These are phyloP conservation scores for Kalanchoe fedtschenkoi DNA, from an alignment of 164 flowering plant genomes.

Conservation along the genomic window DNA sequence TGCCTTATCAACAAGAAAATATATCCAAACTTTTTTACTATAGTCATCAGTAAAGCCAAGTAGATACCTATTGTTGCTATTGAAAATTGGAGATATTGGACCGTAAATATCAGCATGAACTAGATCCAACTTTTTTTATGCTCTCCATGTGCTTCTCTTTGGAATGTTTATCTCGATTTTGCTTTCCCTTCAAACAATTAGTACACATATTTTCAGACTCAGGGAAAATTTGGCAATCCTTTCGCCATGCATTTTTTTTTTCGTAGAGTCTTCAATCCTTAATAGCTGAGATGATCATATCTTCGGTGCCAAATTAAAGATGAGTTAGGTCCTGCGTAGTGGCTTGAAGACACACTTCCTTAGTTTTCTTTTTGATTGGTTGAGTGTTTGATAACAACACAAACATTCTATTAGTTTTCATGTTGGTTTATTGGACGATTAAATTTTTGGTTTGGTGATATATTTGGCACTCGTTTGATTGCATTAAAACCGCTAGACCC, in stretches of 20 bases:
- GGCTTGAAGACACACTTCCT: too few species aligned
- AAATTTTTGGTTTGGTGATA: not conserved
- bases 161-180: not conserved
- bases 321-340: too few species aligned
- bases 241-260: not conserved
- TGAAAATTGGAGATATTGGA: not conserved
- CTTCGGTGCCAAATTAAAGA: not conserved
- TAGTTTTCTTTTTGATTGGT: too few species aligned
- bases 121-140: not conserved
- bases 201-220: not conserved
- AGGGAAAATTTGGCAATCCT: not conserved
- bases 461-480: not conserved
- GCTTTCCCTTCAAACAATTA: not conserved
- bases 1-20: not conserved
- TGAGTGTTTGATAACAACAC: not conserved
- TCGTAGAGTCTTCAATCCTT: not conserved
- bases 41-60: slow-evolving; percentile 11
- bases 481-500: not conserved
- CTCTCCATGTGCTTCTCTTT: not conserved
- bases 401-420: not conserved
- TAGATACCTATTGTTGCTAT: not conserved
- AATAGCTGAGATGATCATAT: not conserved
- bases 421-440: not conserved
- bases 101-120: slow-evolving; percentile 10
- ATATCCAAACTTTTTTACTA: slow-evolving; percentile 2